Conservation (phyloP, 345 rosid genomes). For the Erodium maritimum region DNA sequence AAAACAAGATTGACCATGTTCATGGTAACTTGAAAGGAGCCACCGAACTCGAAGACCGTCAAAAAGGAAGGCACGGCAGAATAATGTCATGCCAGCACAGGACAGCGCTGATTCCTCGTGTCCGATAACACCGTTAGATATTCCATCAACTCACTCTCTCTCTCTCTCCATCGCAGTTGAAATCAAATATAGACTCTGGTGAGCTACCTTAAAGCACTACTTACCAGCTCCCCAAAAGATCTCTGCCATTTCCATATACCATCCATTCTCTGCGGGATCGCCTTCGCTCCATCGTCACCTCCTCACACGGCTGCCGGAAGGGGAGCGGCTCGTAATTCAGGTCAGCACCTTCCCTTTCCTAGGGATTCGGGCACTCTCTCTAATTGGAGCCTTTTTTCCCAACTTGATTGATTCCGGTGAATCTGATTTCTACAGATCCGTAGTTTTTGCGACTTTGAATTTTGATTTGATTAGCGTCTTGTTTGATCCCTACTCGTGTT, state of each 20-base stretch:
- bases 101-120: no score
- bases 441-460: conserved; percentile 9
- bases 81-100: no score
- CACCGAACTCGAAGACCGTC: no score
- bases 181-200: background rate
- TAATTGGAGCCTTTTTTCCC: no score
- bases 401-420: background rate
- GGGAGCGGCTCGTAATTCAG: conserved; percentile 7
- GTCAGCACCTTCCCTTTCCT: conserved; percentile 13
- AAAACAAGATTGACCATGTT: no score
- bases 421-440: conserved; percentile 26
- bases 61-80: no score
- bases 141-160: no score
- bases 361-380: conserved; percentile 1
- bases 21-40: no score
- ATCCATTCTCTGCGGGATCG: conserved; percentile 3
- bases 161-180: background rate
- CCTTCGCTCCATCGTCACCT: background rate
- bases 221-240: background rate
- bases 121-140: no score
- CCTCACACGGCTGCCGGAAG: background rate
- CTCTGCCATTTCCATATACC: background rate
- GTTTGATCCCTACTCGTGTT: background rate
- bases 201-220: background rate
- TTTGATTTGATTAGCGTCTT: background rate